Evolutionary conservation across 192 early-diverging fungal species (phyloP).

Genomic region (Polychytrium aggregatum): DNA sequence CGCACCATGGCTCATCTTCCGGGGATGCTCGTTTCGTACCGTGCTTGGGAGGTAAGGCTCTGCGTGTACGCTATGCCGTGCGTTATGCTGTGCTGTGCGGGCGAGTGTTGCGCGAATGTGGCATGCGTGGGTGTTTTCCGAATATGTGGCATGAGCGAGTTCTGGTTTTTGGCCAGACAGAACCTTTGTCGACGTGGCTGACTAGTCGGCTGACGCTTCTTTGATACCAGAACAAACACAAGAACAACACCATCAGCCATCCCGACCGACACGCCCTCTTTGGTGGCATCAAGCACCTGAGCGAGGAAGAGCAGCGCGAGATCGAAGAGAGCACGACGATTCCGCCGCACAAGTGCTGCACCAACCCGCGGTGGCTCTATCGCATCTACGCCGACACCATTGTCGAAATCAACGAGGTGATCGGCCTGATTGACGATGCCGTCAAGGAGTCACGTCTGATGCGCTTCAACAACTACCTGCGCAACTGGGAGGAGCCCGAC

Average conservation of each 20-base stretch:
- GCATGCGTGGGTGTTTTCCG: background rate
- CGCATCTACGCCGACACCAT: slow-evolving; percentile 42
- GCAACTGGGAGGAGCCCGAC: too few relatives aligned
- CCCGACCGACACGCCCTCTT: slow-evolving; percentile 12
- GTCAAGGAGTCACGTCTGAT: slow-evolving; percentile 24
- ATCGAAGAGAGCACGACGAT: slow-evolving; percentile 19
- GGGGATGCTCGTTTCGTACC: slow-evolving; percentile 35
- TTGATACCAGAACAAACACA: slow-evolving; percentile 18
- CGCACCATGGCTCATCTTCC: slow-evolving; percentile 28
- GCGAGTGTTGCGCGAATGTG: too few relatives aligned
- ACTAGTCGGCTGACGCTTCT: background rate
- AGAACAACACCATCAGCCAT: slow-evolving; percentile 15
- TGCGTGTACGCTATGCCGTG: background rate
- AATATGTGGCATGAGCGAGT: too few relatives aligned
- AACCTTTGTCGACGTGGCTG: background rate
- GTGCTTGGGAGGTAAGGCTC: slow-evolving; percentile 31
- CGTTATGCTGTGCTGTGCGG: too few relatives aligned
- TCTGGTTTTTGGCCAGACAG: too few relatives aligned
- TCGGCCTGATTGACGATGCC: slow-evolving; percentile 18
- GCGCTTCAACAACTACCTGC: too few relatives aligned
- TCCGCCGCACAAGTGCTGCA: slow-evolving; percentile 32
- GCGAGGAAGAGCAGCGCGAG: slow-evolving; percentile 17
- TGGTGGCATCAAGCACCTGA: slow-evolving; percentile 24
- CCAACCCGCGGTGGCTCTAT: slow-evolving; percentile 37
- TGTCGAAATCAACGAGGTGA: slow-evolving; percentile 21